Conservation (phyloP, 805 yeast genomes). For the Suhomyces sp. region DNA sequence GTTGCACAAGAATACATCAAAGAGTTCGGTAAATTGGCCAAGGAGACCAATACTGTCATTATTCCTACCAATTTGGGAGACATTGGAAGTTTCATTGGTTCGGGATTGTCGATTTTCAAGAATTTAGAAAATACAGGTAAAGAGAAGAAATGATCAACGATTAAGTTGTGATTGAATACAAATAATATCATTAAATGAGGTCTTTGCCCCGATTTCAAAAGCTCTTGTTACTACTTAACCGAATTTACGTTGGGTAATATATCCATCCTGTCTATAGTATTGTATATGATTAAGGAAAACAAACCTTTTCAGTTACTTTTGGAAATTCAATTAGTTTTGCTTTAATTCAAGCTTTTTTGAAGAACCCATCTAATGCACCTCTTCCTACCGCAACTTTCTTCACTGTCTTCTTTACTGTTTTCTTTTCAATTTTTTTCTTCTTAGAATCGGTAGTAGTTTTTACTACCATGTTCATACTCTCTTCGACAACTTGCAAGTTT, state of each 20-base stretch:
- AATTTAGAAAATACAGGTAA: too few relatives aligned
- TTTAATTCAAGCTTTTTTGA: slow-evolving; percentile 39
- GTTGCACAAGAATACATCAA: slow-evolving; percentile 83
- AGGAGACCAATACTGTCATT: slow-evolving; percentile 75
- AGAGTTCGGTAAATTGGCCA: slow-evolving; percentile 79
- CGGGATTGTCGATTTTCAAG: slow-evolving; percentile 72
- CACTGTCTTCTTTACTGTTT: slow-evolving; percentile 26
- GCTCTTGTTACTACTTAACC: too few relatives aligned
- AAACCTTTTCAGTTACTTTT: too few relatives aligned
- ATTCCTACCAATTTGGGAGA: slow-evolving; percentile 77
- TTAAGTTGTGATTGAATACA: too few relatives aligned
- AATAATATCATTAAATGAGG: too few relatives aligned
- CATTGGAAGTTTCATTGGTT: slow-evolving; percentile 69
- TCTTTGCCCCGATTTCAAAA: too few relatives aligned
- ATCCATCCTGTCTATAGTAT: too few relatives aligned
- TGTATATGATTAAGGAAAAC: too few relatives aligned
- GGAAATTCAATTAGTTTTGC: too few relatives aligned
- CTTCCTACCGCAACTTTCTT: slow-evolving; percentile 52
- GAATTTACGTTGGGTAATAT: too few relatives aligned
- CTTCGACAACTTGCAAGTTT: slow-evolving; percentile 25
- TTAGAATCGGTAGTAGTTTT: slow-evolving; percentile 19
- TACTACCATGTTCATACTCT: slow-evolving; percentile 23
- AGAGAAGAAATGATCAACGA: too few relatives aligned
- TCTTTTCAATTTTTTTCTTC: slow-evolving; percentile 21
- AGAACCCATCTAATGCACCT: slow-evolving; percentile 72